Evolutionary conservation across 768 basidiomycete genomes (phyloP).

Genomic region (Boletus vermiculosoides): DNA sequence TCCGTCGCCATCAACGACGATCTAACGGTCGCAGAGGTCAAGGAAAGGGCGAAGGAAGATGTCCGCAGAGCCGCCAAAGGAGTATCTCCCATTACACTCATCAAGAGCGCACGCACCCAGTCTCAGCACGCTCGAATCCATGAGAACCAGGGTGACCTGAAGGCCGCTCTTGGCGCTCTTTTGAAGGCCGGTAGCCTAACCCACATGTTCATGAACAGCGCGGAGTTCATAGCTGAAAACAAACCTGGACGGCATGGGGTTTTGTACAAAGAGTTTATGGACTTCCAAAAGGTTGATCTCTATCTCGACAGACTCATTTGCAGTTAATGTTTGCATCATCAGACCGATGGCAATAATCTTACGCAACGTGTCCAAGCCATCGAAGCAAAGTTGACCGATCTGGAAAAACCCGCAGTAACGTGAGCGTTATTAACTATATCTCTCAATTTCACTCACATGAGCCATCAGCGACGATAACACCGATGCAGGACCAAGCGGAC

Average conservation of each 20-base stretch:
- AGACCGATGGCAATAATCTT: slow-evolving; percentile 42
- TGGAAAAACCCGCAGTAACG: slow-evolving; percentile 40
- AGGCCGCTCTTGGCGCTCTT: slow-evolving; percentile 56
- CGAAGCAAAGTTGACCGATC: slow-evolving; percentile 45
- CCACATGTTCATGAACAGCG: slow-evolving; percentile 56
- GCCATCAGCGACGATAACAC: slow-evolving; percentile 13
- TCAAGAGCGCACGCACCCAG: slow-evolving; percentile 61
- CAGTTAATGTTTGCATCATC: slow-evolving; percentile 15
- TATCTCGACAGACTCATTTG: slow-evolving; percentile 5
- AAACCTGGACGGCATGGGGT: slow-evolving; percentile 49
- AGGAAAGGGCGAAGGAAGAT: slow-evolving; percentile 44
- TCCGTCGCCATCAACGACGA: slow-evolving; percentile 22
- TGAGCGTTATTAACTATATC: slow-evolving; percentile 21
- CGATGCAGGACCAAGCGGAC: slow-evolving; percentile 38
- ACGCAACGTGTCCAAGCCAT: slow-evolving; percentile 42
- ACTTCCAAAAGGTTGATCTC: slow-evolving; percentile 61
- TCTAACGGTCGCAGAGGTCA: slow-evolving; percentile 46
- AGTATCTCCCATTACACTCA: slow-evolving; percentile 58
- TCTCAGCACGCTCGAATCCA: slow-evolving; percentile 47
- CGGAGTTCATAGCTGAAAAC: slow-evolving; percentile 54
- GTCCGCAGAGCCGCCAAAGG: slow-evolving; percentile 55
- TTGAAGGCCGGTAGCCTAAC: slow-evolving; percentile 61
- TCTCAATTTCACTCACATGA: slow-evolving; percentile 9
- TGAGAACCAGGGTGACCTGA: slow-evolving; percentile 60
- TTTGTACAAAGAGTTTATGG: slow-evolving; percentile 60